Conservation (phyloP, 2,329 filamentous ascomycete genomes). For the Aspergillus jensenii region DNA sequence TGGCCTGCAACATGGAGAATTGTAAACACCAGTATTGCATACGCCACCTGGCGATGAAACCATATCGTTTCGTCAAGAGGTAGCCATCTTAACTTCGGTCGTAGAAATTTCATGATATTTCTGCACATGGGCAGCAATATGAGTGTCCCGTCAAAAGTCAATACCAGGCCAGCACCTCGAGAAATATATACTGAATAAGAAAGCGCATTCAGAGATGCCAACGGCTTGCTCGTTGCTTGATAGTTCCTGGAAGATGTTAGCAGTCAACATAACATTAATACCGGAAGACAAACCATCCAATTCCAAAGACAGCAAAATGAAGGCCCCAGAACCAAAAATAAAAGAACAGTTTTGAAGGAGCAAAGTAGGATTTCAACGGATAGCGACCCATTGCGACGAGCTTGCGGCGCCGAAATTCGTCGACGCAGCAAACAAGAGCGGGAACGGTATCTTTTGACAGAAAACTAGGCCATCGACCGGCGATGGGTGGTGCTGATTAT, state of each 20-base stretch:
- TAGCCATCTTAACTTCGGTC: slow-evolving; percentile 83
- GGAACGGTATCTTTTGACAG: slow-evolving; percentile 1
- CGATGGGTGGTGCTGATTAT: slow-evolving; percentile 20
- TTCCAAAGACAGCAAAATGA: slow-evolving; percentile 76
- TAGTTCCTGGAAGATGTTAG: slow-evolving; percentile 64
- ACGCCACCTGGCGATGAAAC: slow-evolving; percentile 95
- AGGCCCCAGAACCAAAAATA: slow-evolving; percentile 78
- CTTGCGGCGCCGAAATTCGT: slow-evolving; percentile 34
- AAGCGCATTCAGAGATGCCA: slow-evolving; percentile 78
- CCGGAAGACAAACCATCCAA: slow-evolving; percentile 69
- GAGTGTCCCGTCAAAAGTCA: slow-evolving; percentile 80
- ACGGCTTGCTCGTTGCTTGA: slow-evolving; percentile 65
- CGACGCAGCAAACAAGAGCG: not conserved
- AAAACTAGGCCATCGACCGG: slow-evolving; percentile 24
- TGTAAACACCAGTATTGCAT: slow-evolving; percentile 80
- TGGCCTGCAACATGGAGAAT: slow-evolving; percentile 74
- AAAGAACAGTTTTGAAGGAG: slow-evolving; percentile 70
- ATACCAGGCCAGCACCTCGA: slow-evolving; percentile 82
- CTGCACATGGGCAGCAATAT: slow-evolving; percentile 94
- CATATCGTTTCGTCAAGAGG: slow-evolving; percentile 96
- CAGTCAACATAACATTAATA: not conserved
- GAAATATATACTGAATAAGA: slow-evolving; percentile 94
- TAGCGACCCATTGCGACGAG: slow-evolving; percentile 37
- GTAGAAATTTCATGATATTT: slow-evolving; percentile 78
- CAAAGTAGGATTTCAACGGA: slow-evolving; percentile 58